Conservation (phyloP, 306 rosid species). For the Corylus avellana region DNA sequence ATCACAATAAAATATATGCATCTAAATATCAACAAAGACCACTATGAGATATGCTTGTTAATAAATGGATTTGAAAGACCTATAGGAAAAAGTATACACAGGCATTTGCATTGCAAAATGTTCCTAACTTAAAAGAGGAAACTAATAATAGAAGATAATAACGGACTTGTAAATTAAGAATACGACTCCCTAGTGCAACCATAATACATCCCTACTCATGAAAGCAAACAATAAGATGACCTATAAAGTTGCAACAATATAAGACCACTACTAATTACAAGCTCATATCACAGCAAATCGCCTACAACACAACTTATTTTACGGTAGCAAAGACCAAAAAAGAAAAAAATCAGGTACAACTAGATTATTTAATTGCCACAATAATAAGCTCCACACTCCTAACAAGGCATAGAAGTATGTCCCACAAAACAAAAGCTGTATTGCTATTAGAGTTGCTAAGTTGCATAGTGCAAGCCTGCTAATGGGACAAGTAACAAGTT, state of each 20-base stretch:
- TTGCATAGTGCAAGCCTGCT: not conserved
- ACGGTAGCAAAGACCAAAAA: not conserved
- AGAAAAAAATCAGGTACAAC: not conserved
- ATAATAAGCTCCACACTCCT: not conserved
- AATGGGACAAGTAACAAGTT: slow-evolving; percentile 19
- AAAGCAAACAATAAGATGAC: not conserved
- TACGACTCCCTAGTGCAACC: too few relatives aligned
- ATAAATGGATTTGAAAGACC: not conserved
- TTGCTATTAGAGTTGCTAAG: not conserved
- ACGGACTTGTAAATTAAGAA: not conserved
- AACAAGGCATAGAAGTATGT: not conserved
- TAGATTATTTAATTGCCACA: not conserved
- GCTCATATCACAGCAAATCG: not conserved
- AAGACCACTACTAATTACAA: not conserved
- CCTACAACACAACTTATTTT: slow-evolving; percentile 2
- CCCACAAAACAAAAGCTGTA: not conserved
- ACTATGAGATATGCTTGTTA: not conserved
- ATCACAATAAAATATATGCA: not conserved
- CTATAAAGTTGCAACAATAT: not conserved
- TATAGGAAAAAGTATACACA: not conserved
- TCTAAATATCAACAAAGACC: not conserved
- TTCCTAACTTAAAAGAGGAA: slow-evolving; percentile 4
- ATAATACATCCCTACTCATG: not conserved
- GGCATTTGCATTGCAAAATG: not conserved
- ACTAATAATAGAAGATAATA: not conserved